Conservation (phyloP, 2,329 filamentous ascomycete species). For the Verticillium klebahnii region DNA sequence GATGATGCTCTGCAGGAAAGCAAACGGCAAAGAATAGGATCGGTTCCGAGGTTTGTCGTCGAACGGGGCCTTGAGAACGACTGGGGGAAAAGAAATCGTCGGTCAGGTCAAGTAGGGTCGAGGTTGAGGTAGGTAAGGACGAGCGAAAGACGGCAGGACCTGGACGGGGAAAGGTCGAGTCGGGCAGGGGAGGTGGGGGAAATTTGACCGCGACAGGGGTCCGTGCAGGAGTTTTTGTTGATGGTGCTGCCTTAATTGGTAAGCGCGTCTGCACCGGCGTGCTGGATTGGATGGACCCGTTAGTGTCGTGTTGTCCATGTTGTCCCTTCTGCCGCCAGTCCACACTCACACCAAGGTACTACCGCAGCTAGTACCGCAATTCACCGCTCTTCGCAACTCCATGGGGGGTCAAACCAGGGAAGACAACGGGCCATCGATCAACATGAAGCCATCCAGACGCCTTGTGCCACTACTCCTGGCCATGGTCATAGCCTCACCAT, state of each 20-base stretch:
- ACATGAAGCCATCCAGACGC: neutral
- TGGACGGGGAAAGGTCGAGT: conserved; percentile 6
- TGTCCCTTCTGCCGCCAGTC: neutral
- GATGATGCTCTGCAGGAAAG: neutral
- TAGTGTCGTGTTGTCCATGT: neutral
- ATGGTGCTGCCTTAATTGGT: conserved; percentile 13
- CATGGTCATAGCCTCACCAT: neutral
- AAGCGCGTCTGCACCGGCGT: conserved; percentile 8
- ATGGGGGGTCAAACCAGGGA: neutral
- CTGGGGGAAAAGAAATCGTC: neutral
- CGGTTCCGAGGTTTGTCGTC: neutral
- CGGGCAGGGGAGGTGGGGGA: conserved; percentile 4
- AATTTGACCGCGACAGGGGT: conserved; percentile 13
- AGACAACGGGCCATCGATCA: neutral
- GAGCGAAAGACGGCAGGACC: conserved; percentile 6
- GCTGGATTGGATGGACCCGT: neutral
- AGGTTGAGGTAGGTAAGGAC: neutral
- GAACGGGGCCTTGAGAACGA: neutral
- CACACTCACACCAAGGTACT: neutral
- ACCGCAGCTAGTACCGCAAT: neutral
- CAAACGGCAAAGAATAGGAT: neutral
- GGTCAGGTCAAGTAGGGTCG: neutral
- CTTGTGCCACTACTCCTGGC: neutral
- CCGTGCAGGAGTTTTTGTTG: conserved; percentile 12
- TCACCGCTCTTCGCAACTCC: neutral